Percentiles rank a stretch among this genome's conserved stretches.
phyloP scores from a whole-genome alignment of 306 rosid genomes.

The Gynostemma pentaphyllum region DNA sequence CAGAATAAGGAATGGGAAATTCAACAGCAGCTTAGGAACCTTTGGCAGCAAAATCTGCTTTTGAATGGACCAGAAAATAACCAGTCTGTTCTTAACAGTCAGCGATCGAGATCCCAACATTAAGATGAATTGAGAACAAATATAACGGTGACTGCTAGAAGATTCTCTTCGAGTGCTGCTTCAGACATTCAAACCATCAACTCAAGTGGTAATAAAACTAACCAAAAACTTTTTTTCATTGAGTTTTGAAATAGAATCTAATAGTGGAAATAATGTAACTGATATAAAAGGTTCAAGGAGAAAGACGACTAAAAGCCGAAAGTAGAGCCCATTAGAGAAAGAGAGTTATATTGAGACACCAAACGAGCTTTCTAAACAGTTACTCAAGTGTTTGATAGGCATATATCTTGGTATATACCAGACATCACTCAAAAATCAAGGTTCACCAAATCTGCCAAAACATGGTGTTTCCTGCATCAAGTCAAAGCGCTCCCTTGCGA shows the following conservation, averaged over 20 bases:
- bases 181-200: constrained; percentile 37
- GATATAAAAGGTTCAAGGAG: constrained; percentile 49
- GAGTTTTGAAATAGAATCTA: no score
- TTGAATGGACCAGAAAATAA: constrained; percentile 17
- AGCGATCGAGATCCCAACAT: constrained; percentile 32
- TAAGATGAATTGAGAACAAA: constrained; percentile 24
- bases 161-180: constrained; percentile 40
- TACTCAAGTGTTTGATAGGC: constrained; percentile 50
- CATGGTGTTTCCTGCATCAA: constrained; percentile 57
- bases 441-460: constrained; percentile 45
- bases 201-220: constrained; percentile 32
- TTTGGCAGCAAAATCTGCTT: constrained; percentile 22
- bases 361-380: constrained; percentile 72
- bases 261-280: no score
- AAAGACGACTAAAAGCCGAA: constrained; percentile 25
- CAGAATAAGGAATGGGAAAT: constrained; percentile 36
- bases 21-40: constrained; percentile 20
- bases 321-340: constrained; percentile 18
- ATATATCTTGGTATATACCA: constrained; percentile 68
- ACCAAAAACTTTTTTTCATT: neutral
- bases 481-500: constrained; percentile 48
- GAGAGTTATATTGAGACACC: constrained; percentile 39
- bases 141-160: constrained; percentile 23
- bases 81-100: constrained; percentile 22
- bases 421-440: constrained; percentile 39